Conservation (phyloP, 2,329 filamentous ascomycete species). For the Metarhizium anisopliae region DNA sequence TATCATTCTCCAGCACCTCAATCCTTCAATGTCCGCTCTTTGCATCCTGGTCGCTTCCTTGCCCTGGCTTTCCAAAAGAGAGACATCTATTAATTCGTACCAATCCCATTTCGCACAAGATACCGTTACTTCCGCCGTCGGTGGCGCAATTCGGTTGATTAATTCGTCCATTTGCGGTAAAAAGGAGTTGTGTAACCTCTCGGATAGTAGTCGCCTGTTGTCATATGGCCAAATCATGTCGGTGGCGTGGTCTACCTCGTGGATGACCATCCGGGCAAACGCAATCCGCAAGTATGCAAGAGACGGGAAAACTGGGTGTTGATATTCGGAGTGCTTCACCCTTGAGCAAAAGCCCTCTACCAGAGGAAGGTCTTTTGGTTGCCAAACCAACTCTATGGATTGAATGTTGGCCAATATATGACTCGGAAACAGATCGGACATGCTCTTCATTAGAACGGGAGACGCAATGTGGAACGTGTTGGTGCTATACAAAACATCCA, state of each 20-base stretch:
- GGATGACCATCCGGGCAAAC: conserved; percentile 6
- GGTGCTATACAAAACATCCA: conserved; percentile 17
- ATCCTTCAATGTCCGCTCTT: conserved; percentile 9
- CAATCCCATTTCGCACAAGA: conserved; percentile 12
- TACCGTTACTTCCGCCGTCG: conserved; percentile 9
- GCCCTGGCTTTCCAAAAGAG: conserved; percentile 9
- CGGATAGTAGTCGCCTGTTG: conserved; percentile 5
- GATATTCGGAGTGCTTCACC: not conserved
- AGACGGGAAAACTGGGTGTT: conserved; percentile 7
- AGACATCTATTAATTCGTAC: conserved; percentile 9
- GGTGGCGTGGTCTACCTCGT: conserved; percentile 7
- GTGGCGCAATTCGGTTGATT: conserved; percentile 7
- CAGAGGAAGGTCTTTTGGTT: conserved; percentile 6
- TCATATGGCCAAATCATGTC: conserved; percentile 10
- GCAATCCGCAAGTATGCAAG: conserved; percentile 9
- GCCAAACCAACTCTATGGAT: conserved; percentile 11
- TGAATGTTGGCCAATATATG: conserved; percentile 9
- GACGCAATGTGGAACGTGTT: conserved; percentile 18
- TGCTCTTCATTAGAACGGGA: conserved; percentile 9
- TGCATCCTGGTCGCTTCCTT: conserved; percentile 7
- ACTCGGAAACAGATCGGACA: conserved; percentile 8
- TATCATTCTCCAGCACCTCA: conserved; percentile 11
- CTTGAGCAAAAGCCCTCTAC: conserved; percentile 4
- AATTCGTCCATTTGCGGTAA: conserved; percentile 9
- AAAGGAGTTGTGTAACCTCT: conserved; percentile 5